A percentile compares a stretch with the other conserved stretches of the same genome.
phyloP scores from a whole-genome alignment of 768 basidiomycete species.

The Tylopilus vinaceipallidus region DNA sequence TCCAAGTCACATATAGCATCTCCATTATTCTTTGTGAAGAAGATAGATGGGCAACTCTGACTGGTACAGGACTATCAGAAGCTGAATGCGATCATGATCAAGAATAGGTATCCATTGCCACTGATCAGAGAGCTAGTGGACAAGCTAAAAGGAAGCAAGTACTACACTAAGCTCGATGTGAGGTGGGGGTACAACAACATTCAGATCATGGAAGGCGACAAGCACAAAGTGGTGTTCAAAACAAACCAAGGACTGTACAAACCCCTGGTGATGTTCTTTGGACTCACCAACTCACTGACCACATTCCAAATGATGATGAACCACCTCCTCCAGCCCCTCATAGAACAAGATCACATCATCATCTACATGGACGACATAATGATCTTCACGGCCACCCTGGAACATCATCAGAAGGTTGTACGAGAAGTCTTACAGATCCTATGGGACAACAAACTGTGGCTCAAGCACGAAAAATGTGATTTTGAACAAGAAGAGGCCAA shows the following conservation, averaged over 20 bases:
- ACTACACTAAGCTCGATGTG: no score
- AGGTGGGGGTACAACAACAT: no score
- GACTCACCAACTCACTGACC: neutral
- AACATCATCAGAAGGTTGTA: constrained; percentile 24
- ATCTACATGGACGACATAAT: constrained; percentile 45
- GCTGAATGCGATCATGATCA: no score
- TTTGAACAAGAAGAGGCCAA: neutral
- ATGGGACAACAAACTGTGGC: neutral
- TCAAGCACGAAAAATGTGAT: no score
- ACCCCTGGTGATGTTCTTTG: constrained; percentile 6
- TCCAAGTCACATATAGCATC: no score
- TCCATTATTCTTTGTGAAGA: no score
- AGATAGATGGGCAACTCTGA: no score
- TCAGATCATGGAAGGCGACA: no score
- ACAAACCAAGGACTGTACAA: neutral
- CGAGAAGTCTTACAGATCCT: neutral
- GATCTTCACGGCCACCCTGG: constrained; percentile 27
- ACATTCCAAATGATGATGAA: constrained; percentile 1
- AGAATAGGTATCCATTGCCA: no score
- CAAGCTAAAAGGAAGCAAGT: no score
- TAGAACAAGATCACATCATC: constrained; percentile 9
- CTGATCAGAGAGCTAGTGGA: no score
- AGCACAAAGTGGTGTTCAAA: constrained; percentile 34
- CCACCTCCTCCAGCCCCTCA: constrained; percentile 14
- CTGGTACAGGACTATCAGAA: no score